Conservation (phyloP, 306 rosid species). For the Vachellia pachyceras region DNA sequence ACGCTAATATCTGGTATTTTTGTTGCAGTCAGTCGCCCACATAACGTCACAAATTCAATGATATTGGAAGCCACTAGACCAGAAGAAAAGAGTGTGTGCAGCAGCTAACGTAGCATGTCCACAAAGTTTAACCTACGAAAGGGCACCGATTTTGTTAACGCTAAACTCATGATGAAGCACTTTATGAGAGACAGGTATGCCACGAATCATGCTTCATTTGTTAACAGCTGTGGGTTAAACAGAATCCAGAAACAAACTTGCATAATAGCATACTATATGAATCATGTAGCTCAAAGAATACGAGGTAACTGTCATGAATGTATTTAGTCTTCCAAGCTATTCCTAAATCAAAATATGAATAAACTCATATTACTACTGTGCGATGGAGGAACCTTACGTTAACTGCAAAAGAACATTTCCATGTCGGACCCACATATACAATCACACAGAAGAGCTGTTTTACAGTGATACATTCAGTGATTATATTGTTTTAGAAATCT, state of each 20-base stretch:
- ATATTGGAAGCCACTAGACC: conserved; percentile 49
- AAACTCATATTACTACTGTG: neutral
- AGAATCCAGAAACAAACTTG: neutral
- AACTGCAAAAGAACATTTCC: neutral
- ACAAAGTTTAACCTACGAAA: conserved; percentile 75
- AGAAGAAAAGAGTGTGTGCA: conserved; percentile 55
- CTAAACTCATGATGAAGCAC: conserved; percentile 3
- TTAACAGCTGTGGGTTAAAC: neutral
- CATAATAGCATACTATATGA: neutral
- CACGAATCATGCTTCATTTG: neutral
- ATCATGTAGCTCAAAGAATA: neutral
- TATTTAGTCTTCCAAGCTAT: neutral
- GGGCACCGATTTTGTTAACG: neutral
- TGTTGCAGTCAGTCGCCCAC: conserved; percentile 64
- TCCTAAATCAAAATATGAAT: neutral
- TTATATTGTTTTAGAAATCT: neutral
- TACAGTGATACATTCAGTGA: neutral
- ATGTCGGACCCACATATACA: neutral
- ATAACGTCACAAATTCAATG: conserved; percentile 67
- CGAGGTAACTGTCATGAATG: too few species aligned
- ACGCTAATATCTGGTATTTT: conserved; percentile 34
- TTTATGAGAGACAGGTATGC: neutral
- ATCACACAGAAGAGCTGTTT: neutral
- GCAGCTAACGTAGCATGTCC: conserved; percentile 92
- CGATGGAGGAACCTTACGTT: neutral